A percentile compares a stretch with the other conserved stretches of the same genome.
Evolutionary conservation across 352 stramenopile genomes (phyloP).

Genomic region (Peronospora farinosa): DNA sequence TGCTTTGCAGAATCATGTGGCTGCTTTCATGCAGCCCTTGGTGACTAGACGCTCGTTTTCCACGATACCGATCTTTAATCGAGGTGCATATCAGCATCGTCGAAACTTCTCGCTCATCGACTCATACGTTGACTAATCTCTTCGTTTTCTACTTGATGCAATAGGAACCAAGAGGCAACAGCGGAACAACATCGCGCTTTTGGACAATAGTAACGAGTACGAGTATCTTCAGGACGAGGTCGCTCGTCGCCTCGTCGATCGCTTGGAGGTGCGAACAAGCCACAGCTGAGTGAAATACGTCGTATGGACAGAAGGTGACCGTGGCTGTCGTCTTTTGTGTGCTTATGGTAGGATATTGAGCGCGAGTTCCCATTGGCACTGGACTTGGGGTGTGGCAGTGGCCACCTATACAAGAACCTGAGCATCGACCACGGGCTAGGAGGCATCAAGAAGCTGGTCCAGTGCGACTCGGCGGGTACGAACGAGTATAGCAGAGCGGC

Average conservation of each 20-base stretch:
- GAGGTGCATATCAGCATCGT: conserved; percentile 29
- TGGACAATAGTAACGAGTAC: conserved; percentile 61
- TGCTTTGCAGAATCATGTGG: conserved; percentile 27
- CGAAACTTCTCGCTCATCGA: too few species aligned
- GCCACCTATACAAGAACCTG: conserved; percentile 80
- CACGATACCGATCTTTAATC: conserved; percentile 52
- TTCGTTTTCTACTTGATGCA: conserved; percentile 16
- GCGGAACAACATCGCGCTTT: conserved; percentile 63
- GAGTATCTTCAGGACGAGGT: conserved; percentile 86
- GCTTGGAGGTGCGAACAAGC: conserved; percentile 45
- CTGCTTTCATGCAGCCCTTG: conserved; percentile 13
- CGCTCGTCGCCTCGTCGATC: conserved; percentile 72
- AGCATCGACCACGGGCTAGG: conserved; percentile 62
- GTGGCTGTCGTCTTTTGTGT: not conserved
- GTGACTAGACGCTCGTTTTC: conserved; percentile 37
- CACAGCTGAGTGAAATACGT: not conserved
- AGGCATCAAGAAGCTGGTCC: conserved; percentile 68
- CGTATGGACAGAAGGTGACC: conserved; percentile 1
- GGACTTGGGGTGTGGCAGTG: conserved; percentile 72
- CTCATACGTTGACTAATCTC: not conserved
- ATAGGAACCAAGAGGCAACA: conserved; percentile 69
- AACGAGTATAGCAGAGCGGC: not conserved
- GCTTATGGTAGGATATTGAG: conserved; percentile 58
- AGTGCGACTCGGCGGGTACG: conserved; percentile 68
- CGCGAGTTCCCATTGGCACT: conserved; percentile 74